These are phyloP conservation scores for Coemansia sp. DNA, from an alignment of 192 early-diverging fungal species.

Conservation along the genomic window DNA sequence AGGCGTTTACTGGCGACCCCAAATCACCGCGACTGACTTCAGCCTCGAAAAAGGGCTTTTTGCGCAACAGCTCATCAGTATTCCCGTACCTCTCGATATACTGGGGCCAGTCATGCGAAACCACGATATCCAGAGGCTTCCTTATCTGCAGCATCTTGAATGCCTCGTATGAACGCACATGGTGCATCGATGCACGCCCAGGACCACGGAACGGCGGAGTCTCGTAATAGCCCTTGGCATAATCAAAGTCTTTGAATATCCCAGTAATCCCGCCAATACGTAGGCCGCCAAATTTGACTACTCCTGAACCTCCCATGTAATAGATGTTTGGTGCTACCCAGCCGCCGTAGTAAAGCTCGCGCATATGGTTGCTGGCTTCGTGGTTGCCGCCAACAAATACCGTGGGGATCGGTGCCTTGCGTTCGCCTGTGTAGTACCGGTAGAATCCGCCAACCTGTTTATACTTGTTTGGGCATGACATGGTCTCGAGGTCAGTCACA, in stretches of 20 bases:
- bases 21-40: conserved; percentile 68
- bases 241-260: conserved; percentile 75
- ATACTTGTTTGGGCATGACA: conserved; percentile 89
- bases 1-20: conserved; percentile 74
- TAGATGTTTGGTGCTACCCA: conserved; percentile 96
- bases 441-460: conserved; percentile 83
- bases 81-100: conserved; percentile 84
- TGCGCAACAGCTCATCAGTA: conserved; percentile 58
- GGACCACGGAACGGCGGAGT: conserved; percentile 70
- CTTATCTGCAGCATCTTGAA: conserved; percentile 74
- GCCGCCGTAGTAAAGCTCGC: conserved; percentile 96
- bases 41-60: conserved; percentile 72
- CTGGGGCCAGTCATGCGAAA: conserved; percentile 97
- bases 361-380: conserved; percentile 91
- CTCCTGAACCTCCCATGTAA: conserved; percentile 85
- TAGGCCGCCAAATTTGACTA: conserved; percentile 85
- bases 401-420: conserved; percentile 80
- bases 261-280: conserved; percentile 95
- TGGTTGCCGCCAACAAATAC: conserved; percentile 99
- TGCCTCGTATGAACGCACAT: conserved; percentile 84
- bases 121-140: conserved; percentile 81
- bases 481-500: conserved; percentile 70
- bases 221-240: conserved; percentile 72
- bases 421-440: conserved; percentile 90
- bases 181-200: conserved; percentile 77